Percentiles rank a stretch among this genome's conserved stretches.
phyloP scores from a whole-genome alignment of 148 eudicot genomes.

The Salicornia ramosissima region DNA sequence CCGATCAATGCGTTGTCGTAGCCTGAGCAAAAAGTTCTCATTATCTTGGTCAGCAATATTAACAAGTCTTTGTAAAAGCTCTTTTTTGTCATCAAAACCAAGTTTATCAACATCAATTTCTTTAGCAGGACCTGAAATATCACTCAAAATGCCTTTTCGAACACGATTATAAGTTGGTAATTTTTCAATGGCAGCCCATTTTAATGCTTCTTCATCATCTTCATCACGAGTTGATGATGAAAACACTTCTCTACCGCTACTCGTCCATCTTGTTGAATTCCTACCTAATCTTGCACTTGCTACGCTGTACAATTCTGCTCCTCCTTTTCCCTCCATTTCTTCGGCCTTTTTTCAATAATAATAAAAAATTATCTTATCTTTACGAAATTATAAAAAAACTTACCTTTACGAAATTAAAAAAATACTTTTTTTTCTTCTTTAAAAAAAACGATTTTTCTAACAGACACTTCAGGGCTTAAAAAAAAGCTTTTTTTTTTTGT shows the following conservation, averaged over 20 bases:
- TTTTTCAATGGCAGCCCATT: conserved; percentile 88
- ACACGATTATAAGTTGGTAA: conserved; percentile 65
- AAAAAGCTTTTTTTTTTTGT: too few relatives aligned
- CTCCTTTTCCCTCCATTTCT: conserved; percentile 38
- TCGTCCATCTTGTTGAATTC: conserved; percentile 46
- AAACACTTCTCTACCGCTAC: conserved; percentile 50
- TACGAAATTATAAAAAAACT: too few relatives aligned
- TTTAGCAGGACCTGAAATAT: conserved; percentile 43
- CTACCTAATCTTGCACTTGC: conserved; percentile 54
- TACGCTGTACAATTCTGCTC: conserved; percentile 42
- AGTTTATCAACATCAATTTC: conserved; percentile 58
- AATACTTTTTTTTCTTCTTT: not conserved
- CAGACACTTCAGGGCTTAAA: too few relatives aligned
- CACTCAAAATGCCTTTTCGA: conserved; percentile 57
- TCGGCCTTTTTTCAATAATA: too few relatives aligned
- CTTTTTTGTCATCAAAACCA: conserved; percentile 41
- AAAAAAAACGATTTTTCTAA: too few relatives aligned
- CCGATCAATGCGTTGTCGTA: conserved; percentile 54
- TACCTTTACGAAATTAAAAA: not conserved
- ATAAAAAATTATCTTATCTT: too few relatives aligned
- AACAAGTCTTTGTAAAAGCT: conserved; percentile 44
- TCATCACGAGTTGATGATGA: conserved; percentile 43
- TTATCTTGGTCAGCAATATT: conserved; percentile 56
- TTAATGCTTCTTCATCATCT: conserved; percentile 81
- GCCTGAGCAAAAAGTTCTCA: conserved; percentile 53